Conservation (phyloP, 2,329 filamentous ascomycete species). For the Pyrenochaeta sp. region DNA sequence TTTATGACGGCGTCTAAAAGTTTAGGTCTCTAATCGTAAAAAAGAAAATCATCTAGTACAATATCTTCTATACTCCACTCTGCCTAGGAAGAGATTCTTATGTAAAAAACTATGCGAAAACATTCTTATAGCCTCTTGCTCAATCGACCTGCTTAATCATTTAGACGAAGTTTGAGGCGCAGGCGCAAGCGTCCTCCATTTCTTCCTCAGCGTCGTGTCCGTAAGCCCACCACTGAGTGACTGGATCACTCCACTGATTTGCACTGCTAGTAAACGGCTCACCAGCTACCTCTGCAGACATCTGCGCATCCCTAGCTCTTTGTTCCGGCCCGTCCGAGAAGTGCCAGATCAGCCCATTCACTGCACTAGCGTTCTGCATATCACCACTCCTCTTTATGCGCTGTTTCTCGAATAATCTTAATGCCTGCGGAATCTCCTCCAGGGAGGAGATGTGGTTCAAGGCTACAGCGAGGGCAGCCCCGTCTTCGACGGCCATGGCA, state of each 20-base stretch:
- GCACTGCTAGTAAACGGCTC: slow-evolving; percentile 49
- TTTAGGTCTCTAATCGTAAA: not conserved
- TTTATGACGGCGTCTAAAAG: not conserved
- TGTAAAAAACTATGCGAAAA: too few species aligned
- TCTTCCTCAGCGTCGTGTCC: slow-evolving; percentile 55
- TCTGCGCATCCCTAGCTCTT: slow-evolving; percentile 24
- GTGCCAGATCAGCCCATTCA: slow-evolving; percentile 61
- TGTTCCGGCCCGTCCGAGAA: slow-evolving; percentile 33
- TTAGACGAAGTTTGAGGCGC: not conserved
- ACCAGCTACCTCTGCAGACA: slow-evolving; percentile 50
- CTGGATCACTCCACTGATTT: slow-evolving; percentile 60
- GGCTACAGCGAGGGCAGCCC: slow-evolving; percentile 65
- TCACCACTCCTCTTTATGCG: slow-evolving; percentile 52
- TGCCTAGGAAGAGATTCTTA: too few species aligned
- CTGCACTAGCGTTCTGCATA: slow-evolving; percentile 59
- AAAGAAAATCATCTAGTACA: too few species aligned
- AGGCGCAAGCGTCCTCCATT: slow-evolving; percentile 37
- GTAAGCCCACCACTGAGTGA: slow-evolving; percentile 58
- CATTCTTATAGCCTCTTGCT: not conserved
- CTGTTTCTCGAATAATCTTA: slow-evolving; percentile 56
- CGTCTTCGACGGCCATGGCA: slow-evolving; percentile 72
- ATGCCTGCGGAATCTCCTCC: slow-evolving; percentile 43
- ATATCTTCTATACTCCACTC: too few species aligned
- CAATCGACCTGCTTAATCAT: slow-evolving; percentile 24
- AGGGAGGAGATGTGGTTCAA: slow-evolving; percentile 38